phyloP scores from a whole-genome alignment of 345 rosid species.

The Pistacia vera region DNA sequence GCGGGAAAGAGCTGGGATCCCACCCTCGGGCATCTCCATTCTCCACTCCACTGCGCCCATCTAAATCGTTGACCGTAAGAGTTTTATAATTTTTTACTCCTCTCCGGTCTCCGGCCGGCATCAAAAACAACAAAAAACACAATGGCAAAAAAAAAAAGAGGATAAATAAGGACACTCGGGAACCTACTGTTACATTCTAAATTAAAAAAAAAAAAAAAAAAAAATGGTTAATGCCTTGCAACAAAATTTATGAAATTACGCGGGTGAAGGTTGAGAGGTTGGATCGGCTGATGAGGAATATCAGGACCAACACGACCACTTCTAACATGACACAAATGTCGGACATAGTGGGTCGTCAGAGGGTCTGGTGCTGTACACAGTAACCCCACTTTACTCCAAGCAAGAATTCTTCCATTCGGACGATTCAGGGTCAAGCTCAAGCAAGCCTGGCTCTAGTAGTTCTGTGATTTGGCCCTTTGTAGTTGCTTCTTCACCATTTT shows the following conservation, averaged over 20 bases:
- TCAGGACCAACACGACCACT: conserved; percentile 92
- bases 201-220: conserved; percentile 7
- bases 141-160: conserved; percentile 1
- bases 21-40: conserved; percentile 8
- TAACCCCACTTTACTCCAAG: conserved; percentile 90
- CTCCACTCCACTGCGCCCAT: conserved; percentile 20
- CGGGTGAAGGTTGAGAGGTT: conserved; percentile 83
- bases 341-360: conserved; percentile 81
- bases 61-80: too few species aligned
- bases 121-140: background rate
- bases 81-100: too few species aligned
- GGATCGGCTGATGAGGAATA: conserved; percentile 82
- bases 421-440: conserved; percentile 92
- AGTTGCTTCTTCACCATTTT: conserved; percentile 96
- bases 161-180: background rate
- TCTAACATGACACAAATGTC: conserved; percentile 98
- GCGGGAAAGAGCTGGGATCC: conserved; percentile 33
- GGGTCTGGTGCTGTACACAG: conserved; percentile 92
- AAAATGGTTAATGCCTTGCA: background rate
- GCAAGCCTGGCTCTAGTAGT: conserved; percentile 84
- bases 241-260: conserved; percentile 23
- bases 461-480: conserved; percentile 82
- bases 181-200: conserved; percentile 18
- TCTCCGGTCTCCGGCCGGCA: too few species aligned
- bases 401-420: conserved; percentile 97